Evolutionary conservation across 2,329 filamentous ascomycete genomes (phyloP).

Genomic region (Aspergillus sp.): DNA sequence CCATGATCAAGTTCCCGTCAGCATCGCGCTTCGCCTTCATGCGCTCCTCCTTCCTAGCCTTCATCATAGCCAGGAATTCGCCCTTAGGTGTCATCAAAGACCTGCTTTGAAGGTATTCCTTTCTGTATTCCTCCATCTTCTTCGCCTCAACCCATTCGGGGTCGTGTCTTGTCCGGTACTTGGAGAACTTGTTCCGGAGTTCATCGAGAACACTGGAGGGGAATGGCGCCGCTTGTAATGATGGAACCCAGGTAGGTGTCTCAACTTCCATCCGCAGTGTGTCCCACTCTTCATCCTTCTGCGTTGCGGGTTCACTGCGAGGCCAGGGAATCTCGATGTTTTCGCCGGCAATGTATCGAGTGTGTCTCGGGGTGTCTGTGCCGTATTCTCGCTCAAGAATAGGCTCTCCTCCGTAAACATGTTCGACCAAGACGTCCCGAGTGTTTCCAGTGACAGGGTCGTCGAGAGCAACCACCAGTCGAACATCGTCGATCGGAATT

Average conservation of each 20-base stretch:
- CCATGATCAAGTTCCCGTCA: slow-evolving; percentile 32
- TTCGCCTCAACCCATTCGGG: slow-evolving; percentile 64
- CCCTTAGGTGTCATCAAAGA: slow-evolving; percentile 46
- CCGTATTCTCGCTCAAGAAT: slow-evolving; percentile 48
- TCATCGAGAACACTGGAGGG: slow-evolving; percentile 76
- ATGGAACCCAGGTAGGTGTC: slow-evolving; percentile 70
- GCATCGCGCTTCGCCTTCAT: slow-evolving; percentile 30
- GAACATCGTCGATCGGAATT: slow-evolving; percentile 66
- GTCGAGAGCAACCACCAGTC: slow-evolving; percentile 72
- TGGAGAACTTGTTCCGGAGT: slow-evolving; percentile 75
- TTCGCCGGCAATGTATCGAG: slow-evolving; percentile 61
- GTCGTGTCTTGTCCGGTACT: slow-evolving; percentile 76
- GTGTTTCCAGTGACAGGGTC: slow-evolving; percentile 60
- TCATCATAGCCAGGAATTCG: slow-evolving; percentile 34
- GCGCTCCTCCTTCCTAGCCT: slow-evolving; percentile 32
- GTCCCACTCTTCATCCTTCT: slow-evolving; percentile 58
- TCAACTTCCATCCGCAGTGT: slow-evolving; percentile 74
- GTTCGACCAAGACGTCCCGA: slow-evolving; percentile 73
- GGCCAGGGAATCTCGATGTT: slow-evolving; percentile 77
- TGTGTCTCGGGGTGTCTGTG: slow-evolving; percentile 36
- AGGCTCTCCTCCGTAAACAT: slow-evolving; percentile 55
- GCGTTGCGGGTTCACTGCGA: slow-evolving; percentile 45
- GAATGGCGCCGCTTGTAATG: slow-evolving; percentile 71
- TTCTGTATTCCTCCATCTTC: slow-evolving; percentile 53
- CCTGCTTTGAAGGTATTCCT: slow-evolving; percentile 40